Evolutionary conservation across 805 yeast species (phyloP).

Genomic region (Metschnikowia cerradonensis): DNA sequence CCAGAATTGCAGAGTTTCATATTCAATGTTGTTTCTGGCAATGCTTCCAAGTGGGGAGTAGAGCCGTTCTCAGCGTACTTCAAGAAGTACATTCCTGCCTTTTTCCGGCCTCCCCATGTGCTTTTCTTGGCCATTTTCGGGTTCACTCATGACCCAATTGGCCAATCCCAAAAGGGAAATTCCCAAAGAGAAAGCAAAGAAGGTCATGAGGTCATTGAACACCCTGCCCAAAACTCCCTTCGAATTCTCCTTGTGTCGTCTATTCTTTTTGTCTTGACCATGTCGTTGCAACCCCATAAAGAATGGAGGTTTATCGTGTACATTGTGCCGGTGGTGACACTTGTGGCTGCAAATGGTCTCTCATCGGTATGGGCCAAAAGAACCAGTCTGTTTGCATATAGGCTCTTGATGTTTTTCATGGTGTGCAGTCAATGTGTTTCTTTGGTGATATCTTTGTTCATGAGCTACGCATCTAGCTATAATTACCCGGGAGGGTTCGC

Average conservation of each 20-base stretch:
- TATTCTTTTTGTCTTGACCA: constrained; percentile 49
- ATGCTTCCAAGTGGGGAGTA: constrained; percentile 76
- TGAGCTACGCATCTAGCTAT: constrained; percentile 59
- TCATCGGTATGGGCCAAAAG: constrained; percentile 24
- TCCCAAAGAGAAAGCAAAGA: constrained; percentile 2
- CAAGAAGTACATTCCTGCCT: constrained; percentile 38
- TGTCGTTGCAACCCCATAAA: constrained; percentile 86
- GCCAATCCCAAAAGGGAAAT: constrained; percentile 19
- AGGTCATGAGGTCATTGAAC: constrained; percentile 21
- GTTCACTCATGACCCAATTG: constrained; percentile 42
- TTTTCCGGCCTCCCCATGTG: constrained; percentile 43
- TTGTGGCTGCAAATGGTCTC: constrained; percentile 62
- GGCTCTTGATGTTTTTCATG: constrained; percentile 24
- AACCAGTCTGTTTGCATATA: constrained; percentile 20
- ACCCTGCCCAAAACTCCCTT: constrained; percentile 28
- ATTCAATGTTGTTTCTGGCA: constrained; percentile 74
- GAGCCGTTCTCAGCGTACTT: constrained; percentile 75
- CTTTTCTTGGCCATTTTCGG: constrained; percentile 37
- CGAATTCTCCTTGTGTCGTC: constrained; percentile 50
- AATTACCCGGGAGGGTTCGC: constrained; percentile 94
- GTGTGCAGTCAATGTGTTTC: constrained; percentile 22
- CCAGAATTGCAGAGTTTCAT: constrained; percentile 75
- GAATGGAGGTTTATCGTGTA: constrained; percentile 91
- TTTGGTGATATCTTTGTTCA: constrained; percentile 41
- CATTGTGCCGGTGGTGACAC: constrained; percentile 62